Base-by-base conservation (phyloP, 2,329 filamentous ascomycete species). In the Ascocoryne sarcoides region DNA sequence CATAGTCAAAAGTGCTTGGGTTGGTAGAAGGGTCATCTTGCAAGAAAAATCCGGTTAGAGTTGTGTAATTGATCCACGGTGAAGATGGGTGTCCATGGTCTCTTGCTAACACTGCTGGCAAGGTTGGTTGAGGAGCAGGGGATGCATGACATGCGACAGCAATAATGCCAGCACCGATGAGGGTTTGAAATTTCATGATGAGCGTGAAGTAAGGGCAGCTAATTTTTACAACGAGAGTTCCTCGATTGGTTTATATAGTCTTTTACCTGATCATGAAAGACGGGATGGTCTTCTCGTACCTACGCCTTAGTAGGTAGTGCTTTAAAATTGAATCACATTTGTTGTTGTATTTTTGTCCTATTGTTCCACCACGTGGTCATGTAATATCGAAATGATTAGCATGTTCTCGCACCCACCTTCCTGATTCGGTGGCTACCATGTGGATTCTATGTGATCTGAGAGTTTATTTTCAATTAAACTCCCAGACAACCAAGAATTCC, bases 1-100 rank as follows among this genome's bases (percentile, higher is more conserved):
- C 79, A 54, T 82, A 83, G 60, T 82, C 76, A 58, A 83, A 84
- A 2, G 61, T 69, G 2, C 56, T 62, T 2, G 76, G 60, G 41
- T 74, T 62, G 1, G 79, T 83, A 3, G 63, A 53, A 0, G 65
- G 53, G 16, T 80, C 69, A 53, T 83, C 79, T 52, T 84, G 79
- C 16, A 76, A 61, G 51, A 84, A 84, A 58, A 77, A 75, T 0
- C 76, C 79, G 0, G 66, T 62, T 0, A 83, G 66, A 0, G 77
- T 71, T 0, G 70, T 73, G 55, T 80, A 82, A 43, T 72, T 70
- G 55, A 79, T 69, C 37, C 40, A 50, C 15, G 44, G 36, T 4
- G 30, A 14, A 10, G 33, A 30, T 17, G 19, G 20, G n/a, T n/a
- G n/a, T n/a, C n/a, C n/a, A n/a, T n/a, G n/a, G 10, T 23, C 10